Conservation (phyloP, 208 protist species). For the Crithidia mellificae region DNA sequence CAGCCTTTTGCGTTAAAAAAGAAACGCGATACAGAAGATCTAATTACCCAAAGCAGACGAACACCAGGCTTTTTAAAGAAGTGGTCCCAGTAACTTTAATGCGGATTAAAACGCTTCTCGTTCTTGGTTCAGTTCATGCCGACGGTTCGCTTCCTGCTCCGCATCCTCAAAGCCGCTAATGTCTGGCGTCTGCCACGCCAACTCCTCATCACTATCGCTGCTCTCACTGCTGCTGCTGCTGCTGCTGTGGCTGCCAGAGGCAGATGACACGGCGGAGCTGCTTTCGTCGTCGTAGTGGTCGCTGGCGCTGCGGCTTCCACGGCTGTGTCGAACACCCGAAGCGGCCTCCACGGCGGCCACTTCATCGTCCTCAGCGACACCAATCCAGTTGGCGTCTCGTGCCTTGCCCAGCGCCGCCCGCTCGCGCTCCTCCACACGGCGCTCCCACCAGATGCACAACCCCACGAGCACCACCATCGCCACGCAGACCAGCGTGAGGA, state of each 20-base stretch:
- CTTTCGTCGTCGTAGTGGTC: background rate
- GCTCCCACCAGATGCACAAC: constrained; percentile 25
- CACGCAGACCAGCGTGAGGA: constrained; percentile 22
- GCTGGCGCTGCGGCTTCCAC: background rate
- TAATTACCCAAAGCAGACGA: background rate
- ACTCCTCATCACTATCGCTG: background rate
- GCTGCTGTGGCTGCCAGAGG: constrained; percentile 1
- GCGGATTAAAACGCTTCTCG: background rate
- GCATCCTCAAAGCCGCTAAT: background rate
- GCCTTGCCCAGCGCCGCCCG: background rate
- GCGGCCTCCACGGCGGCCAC: background rate
- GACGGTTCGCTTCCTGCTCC: background rate
- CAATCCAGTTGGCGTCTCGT: background rate
- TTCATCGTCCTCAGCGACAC: background rate
- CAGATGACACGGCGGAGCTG: background rate
- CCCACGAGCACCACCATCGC: constrained; percentile 19
- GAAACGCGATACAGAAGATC: constrained; percentile 14
- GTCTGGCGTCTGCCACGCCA: background rate
- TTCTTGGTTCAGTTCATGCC: background rate
- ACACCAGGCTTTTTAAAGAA: background rate
- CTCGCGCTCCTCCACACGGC: background rate
- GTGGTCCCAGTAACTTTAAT: no score
- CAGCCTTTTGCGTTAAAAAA: no score
- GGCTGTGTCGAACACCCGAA: background rate
- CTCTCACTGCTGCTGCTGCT: background rate